These are phyloP conservation scores for Prunus yedoensis DNA, from an alignment of 331 rosid species.

Conservation along the genomic window DNA sequence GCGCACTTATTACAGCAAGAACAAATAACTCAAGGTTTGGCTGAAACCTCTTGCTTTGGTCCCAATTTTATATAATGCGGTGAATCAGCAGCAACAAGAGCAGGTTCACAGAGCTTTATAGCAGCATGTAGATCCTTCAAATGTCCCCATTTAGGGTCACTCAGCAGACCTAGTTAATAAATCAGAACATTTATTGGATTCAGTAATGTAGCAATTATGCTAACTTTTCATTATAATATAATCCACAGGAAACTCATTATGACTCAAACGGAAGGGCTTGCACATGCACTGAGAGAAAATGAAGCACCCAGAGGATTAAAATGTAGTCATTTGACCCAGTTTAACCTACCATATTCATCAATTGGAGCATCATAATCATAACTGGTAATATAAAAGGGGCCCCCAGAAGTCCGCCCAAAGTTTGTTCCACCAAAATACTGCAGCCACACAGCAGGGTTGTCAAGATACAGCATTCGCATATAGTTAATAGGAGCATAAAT, in stretches of 20 bases:
- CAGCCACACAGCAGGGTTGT: constrained; percentile 34
- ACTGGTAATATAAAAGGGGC: constrained; percentile 93
- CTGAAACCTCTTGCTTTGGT: constrained; percentile 88
- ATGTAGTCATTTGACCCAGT: constrained; percentile 5
- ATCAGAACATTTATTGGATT: not conserved
- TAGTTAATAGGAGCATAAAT: constrained; percentile 11
- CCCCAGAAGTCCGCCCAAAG: constrained; percentile 96
- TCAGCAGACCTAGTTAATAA: constrained; percentile 57
- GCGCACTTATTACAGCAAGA: not conserved
- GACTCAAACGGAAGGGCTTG: not conserved
- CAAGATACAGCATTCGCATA: constrained; percentile 29
- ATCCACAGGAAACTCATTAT: not conserved
- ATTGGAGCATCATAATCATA: constrained; percentile 98
- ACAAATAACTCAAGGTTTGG: constrained; percentile 9
- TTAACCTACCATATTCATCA: constrained; percentile 84
- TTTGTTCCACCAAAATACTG: constrained; percentile 98
- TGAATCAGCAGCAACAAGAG: constrained; percentile 73
- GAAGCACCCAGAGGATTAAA: constrained; percentile 14
- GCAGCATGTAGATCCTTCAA: constrained; percentile 92
- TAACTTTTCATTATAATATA: not conserved
- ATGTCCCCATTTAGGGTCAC: constrained; percentile 98
- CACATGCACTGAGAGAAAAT: not conserved
- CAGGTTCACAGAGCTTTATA: constrained; percentile 91
- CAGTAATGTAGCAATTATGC: not conserved
- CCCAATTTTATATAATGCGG: constrained; percentile 82